phyloP scores from a whole-genome alignment of 805 yeast species.

The Wickerhamomyces rabaulensis region DNA sequence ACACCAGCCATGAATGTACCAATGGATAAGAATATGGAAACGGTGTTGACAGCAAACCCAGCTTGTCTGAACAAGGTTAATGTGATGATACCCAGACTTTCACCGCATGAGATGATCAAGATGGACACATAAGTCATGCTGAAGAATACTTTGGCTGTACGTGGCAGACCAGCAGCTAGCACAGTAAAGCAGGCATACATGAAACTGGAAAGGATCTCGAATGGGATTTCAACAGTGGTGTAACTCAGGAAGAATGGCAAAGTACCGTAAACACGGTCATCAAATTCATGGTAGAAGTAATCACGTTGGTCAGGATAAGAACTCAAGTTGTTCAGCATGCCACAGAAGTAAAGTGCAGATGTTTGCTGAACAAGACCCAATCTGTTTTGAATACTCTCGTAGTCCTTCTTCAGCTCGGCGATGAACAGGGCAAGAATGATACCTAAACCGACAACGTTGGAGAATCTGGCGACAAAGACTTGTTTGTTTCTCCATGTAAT shows the following conservation, averaged over 20 bases:
- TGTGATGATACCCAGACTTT: constrained; percentile 76
- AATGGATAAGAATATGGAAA: constrained; percentile 59
- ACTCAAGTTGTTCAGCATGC: constrained; percentile 74
- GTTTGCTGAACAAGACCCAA: constrained; percentile 75
- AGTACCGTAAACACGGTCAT: constrained; percentile 67
- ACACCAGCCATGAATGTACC: constrained; percentile 85
- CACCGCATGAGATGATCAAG: constrained; percentile 67
- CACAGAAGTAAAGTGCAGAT: constrained; percentile 69
- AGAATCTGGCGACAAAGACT: constrained; percentile 55
- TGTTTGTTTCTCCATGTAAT: constrained; percentile 44
- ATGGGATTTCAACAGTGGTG: constrained; percentile 56
- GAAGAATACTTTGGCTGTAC: constrained; percentile 63
- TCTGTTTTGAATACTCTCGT: constrained; percentile 55
- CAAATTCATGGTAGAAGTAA: constrained; percentile 73
- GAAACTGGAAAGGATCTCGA: constrained; percentile 55
- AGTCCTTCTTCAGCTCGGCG: constrained; percentile 46
- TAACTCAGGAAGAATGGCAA: constrained; percentile 62
- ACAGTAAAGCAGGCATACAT: constrained; percentile 60
- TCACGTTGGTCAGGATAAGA: constrained; percentile 72
- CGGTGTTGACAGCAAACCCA: constrained; percentile 74
- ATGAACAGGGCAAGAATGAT: constrained; percentile 65
- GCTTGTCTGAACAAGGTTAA: constrained; percentile 69
- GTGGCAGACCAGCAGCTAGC: constrained; percentile 67
- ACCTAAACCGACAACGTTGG: constrained; percentile 64
- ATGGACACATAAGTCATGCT: constrained; percentile 50